Evolutionary conservation across 2,329 filamentous ascomycete species (phyloP).

Genomic region (Tolypocladium tundrense): DNA sequence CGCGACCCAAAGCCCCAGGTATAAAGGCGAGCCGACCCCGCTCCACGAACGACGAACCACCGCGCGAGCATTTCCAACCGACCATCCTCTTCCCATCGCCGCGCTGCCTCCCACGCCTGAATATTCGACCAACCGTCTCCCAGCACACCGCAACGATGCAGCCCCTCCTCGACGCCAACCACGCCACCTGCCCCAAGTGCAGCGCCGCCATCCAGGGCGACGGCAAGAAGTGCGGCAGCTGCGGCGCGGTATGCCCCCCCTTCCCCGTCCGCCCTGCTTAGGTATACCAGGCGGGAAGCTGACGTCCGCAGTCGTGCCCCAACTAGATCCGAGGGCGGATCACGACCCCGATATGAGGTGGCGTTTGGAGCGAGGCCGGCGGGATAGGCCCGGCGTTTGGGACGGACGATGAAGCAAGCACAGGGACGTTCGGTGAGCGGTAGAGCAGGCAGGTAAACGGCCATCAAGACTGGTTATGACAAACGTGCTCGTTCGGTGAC

Average conservation of each 20-base stretch:
- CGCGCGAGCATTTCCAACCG: background rate
- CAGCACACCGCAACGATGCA: constrained; percentile 13
- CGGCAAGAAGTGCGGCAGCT: constrained; percentile 43
- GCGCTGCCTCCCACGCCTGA: no score
- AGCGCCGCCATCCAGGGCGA: constrained; percentile 31
- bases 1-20: background rate
- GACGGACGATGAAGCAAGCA: no score
- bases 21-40: background rate
- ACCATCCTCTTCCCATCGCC: background rate
- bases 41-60: background rate
- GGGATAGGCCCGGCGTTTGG: background rate
- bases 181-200: constrained; percentile 46
- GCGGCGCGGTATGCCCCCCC: constrained; percentile 36
- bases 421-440: background rate
- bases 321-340: no score
- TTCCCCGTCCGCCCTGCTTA: no score
- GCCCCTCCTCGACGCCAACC: constrained; percentile 24
- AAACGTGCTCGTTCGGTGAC: background rate
- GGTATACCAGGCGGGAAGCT: constrained; percentile 18
- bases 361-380: background rate
- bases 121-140: no score
- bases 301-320: no score
- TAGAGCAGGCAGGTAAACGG: background rate
- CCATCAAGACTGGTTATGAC: no score
- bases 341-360: no score